Conservation (phyloP, 75 land plant species). For the Selaginella tamariscina region DNA sequence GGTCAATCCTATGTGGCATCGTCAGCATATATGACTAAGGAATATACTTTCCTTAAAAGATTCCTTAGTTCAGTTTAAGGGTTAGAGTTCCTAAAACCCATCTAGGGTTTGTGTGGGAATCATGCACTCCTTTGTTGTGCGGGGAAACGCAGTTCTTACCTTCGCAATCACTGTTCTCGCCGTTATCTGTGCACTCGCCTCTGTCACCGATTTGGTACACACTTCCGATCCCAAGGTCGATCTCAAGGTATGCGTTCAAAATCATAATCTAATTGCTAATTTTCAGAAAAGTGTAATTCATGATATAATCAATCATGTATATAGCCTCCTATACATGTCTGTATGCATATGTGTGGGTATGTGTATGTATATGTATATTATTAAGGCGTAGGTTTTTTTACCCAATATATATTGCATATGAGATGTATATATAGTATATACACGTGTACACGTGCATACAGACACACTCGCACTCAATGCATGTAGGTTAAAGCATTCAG, state of each 20-base stretch:
- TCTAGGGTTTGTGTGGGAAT: constrained; percentile 4
- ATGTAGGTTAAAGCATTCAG: too few species aligned
- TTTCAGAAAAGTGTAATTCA: background rate
- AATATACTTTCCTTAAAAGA: background rate
- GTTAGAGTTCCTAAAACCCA: background rate
- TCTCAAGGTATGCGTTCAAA: constrained; percentile 34
- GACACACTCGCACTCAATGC: too few species aligned
- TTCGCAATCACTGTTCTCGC: constrained; percentile 68
- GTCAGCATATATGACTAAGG: too few species aligned
- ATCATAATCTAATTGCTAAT: background rate
- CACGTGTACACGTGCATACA: too few species aligned
- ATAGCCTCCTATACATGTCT: background rate
- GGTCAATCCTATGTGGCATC: too few species aligned
- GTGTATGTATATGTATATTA: too few species aligned
- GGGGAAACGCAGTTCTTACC: constrained; percentile 66
- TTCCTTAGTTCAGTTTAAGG: background rate
- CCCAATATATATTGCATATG: too few species aligned
- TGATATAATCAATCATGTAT: background rate
- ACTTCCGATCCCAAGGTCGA: constrained; percentile 42
- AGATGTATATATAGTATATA: too few species aligned
- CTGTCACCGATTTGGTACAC: constrained; percentile 64
- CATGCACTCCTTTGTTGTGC: constrained; percentile 78
- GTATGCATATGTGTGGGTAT: too few species aligned
- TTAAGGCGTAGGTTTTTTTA: too few species aligned
- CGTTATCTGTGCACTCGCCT: constrained; percentile 65